These are phyloP conservation scores for Chenopodium suecicum DNA, from an alignment of 148 eudicot species.

Conservation along the genomic window DNA sequence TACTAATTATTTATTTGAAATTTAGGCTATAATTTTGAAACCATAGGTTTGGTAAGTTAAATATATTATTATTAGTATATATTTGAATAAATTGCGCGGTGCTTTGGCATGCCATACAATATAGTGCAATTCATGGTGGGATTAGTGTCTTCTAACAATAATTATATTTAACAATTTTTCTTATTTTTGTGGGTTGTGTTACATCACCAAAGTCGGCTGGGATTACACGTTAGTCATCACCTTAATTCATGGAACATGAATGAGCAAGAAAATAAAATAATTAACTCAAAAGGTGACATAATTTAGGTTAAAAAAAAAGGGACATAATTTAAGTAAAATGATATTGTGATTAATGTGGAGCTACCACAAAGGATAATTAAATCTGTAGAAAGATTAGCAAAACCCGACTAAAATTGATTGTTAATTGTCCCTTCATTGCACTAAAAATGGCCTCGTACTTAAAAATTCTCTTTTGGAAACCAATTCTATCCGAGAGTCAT, in stretches of 20 bases:
- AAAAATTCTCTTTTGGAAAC: too few species aligned
- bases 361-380: too few species aligned
- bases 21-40: neutral
- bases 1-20: neutral
- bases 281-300: too few species aligned
- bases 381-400: too few species aligned
- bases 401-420: too few species aligned
- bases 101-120: neutral
- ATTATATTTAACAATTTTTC: neutral
- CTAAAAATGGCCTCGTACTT: too few species aligned
- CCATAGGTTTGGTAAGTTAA: neutral
- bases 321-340: too few species aligned
- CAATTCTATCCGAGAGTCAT: too few species aligned
- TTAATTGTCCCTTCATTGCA: too few species aligned
- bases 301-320: too few species aligned
- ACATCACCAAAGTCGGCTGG: neutral
- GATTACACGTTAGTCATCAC: neutral
- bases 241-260: neutral
- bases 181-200: neutral
- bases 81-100: neutral
- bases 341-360: too few species aligned
- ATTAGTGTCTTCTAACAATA: neutral
- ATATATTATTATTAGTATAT: too few species aligned
- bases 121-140: slow-evolving; percentile 5
- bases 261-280: neutral